These are phyloP conservation scores for Phytopythium chamaehyphon DNA, from an alignment of 352 stramenopile genomes.

Conservation along the genomic window DNA sequence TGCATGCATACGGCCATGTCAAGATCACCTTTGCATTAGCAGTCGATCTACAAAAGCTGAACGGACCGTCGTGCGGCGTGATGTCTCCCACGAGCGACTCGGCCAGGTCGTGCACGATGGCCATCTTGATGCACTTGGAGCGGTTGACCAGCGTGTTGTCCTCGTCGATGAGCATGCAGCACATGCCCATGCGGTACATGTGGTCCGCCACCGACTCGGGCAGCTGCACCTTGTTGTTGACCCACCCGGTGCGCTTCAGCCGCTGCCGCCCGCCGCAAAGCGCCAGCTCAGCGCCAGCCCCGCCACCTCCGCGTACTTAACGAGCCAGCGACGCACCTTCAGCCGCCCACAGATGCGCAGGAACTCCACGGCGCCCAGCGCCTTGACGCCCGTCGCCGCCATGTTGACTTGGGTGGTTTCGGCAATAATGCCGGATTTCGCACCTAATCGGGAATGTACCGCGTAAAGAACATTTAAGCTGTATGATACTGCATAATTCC, in stretches of 20 bases:
- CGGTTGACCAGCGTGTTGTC: conserved; percentile 56
- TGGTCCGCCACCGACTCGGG: conserved; percentile 93
- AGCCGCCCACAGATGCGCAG: conserved; percentile 71
- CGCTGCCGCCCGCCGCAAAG: conserved; percentile 29
- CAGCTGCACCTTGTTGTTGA: conserved; percentile 86
- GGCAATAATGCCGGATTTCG: no score
- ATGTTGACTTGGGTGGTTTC: background rate
- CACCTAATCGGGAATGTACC: background rate
- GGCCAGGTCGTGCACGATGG: conserved; percentile 91
- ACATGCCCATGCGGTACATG: conserved; percentile 93
- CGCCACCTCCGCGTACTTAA: background rate
- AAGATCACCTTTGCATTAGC: no score
- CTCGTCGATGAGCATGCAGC: conserved; percentile 86
- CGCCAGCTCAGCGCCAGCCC: background rate
- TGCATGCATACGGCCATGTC: no score
- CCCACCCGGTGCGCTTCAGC: conserved; percentile 90
- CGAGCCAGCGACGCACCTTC: conserved; percentile 39
- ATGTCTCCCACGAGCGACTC: conserved; percentile 93
- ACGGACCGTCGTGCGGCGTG: conserved; percentile 83
- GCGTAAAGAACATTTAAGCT: background rate
- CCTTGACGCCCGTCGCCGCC: conserved; percentile 48
- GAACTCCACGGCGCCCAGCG: conserved; percentile 73
- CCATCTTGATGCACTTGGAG: conserved; percentile 89
- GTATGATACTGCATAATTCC: background rate
- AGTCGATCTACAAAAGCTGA: no score